A percentile compares a stretch with the other conserved stretches of the same genome.
phyloP scores from a whole-genome alignment of 352 stramenopile genomes.

The Thalassiosira mediterranea region DNA sequence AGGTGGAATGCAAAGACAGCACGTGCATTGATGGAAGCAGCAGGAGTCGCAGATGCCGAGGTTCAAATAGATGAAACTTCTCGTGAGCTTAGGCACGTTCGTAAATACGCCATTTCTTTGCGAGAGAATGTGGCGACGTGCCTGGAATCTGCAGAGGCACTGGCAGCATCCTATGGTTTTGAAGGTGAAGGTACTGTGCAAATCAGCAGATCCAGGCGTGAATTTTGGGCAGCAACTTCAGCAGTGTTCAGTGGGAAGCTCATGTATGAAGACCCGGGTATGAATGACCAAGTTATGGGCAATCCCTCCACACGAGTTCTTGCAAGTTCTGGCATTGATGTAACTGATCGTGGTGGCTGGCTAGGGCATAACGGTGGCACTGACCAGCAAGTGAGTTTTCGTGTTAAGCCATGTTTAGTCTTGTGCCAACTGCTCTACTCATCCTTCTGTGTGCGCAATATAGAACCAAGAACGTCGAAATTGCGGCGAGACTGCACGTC shows the following conservation, averaged over 20 bases:
- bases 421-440: neutral
- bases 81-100: conserved; percentile 65
- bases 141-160: conserved; percentile 49
- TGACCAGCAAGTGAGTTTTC: conserved; percentile 14
- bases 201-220: conserved; percentile 49
- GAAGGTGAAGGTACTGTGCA: conserved; percentile 20
- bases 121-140: conserved; percentile 70
- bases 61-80: conserved; percentile 79
- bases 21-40: conserved; percentile 71
- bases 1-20: conserved; percentile 72
- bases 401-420: neutral
- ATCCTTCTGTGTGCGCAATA: neutral
- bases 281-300: too few species aligned
- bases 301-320: conserved; percentile 49
- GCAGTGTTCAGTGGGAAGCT: conserved; percentile 59
- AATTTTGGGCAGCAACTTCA: conserved; percentile 67
- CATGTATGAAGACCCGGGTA: conserved; percentile 9
- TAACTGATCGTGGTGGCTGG: conserved; percentile 69
- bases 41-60: conserved; percentile 71
- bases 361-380: conserved; percentile 27
- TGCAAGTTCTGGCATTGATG: conserved; percentile 50
- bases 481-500: conserved; percentile 37
- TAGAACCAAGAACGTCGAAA: conserved; percentile 16
- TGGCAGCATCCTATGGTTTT: conserved; percentile 10
- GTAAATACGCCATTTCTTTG: conserved; percentile 75